phyloP scores from a whole-genome alignment of 169 alveolate species.

The Eimeria acervulina region DNA sequence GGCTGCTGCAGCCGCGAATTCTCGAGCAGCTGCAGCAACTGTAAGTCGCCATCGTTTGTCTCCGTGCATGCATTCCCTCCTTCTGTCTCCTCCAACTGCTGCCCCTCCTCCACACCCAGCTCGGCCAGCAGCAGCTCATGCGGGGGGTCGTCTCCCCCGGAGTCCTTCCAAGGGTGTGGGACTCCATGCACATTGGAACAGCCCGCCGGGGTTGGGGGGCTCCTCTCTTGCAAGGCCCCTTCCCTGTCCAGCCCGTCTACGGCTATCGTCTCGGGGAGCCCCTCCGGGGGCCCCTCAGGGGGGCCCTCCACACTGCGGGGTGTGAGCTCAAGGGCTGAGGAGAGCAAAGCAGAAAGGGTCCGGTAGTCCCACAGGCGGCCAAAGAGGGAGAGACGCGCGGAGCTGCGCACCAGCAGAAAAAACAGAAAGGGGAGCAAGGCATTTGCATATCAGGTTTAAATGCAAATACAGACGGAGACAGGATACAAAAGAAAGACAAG shows the following conservation, averaged over 20 bases:
- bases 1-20: constrained; percentile 17
- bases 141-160: neutral
- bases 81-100: neutral
- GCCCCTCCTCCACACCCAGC: constrained; percentile 25
- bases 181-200: neutral
- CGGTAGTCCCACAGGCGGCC: constrained; percentile 77
- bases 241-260: neutral
- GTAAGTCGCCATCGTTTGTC: constrained; percentile 48
- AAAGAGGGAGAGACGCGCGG: constrained; percentile 65
- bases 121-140: constrained; percentile 43
- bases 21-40: constrained; percentile 71
- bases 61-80: neutral
- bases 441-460: neutral
- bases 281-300: neutral
- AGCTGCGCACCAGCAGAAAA: constrained; percentile 1
- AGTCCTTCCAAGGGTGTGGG: neutral
- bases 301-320: neutral
- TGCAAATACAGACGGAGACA: neutral
- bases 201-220: neutral
- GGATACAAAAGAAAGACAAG: neutral
- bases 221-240: neutral
- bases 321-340: constrained; percentile 5
- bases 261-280: neutral
- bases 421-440: neutral
- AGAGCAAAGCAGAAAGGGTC: neutral